Conservation (phyloP, 768 basidiomycete genomes). For the Agrocybe pediades region DNA sequence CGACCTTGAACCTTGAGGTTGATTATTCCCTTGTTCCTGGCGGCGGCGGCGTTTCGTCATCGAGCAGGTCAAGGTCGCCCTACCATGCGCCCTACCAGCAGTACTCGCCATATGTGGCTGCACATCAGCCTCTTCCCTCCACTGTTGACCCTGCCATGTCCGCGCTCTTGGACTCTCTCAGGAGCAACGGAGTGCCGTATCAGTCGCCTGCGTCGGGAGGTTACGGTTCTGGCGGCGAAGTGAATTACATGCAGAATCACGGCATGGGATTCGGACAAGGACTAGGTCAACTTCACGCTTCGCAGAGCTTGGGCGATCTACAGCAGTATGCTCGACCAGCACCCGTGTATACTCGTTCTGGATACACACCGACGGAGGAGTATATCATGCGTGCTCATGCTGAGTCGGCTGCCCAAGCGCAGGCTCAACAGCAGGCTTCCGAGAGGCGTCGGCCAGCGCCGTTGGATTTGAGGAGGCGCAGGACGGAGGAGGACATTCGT, state of each 20-base stretch:
- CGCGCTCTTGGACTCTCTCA: slow-evolving; percentile 36
- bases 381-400: slow-evolving; percentile 62
- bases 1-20: slow-evolving; percentile 26
- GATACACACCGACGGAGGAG: slow-evolving; percentile 71
- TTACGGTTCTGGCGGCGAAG: slow-evolving; percentile 4
- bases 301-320: slow-evolving; percentile 20
- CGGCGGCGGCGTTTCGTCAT: slow-evolving; percentile 12
- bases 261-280: background rate
- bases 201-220: slow-evolving; percentile 8
- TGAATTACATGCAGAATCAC: slow-evolving; percentile 12
- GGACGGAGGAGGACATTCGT: slow-evolving; percentile 17
- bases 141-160: slow-evolving; percentile 40
- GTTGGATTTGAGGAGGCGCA: slow-evolving; percentile 30
- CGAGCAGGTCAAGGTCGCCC: slow-evolving; percentile 19
- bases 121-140: slow-evolving; percentile 12
- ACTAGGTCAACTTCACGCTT: slow-evolving; percentile 9
- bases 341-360: slow-evolving; percentile 34
- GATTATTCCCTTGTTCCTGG: slow-evolving; percentile 41
- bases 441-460: slow-evolving; percentile 36
- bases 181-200: slow-evolving; percentile 22
- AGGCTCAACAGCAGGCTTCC: slow-evolving; percentile 14
- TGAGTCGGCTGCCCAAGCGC: slow-evolving; percentile 26
- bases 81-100: slow-evolving; percentile 16
- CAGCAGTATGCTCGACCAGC: slow-evolving; percentile 22
- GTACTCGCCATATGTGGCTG: slow-evolving; percentile 17